Evolutionary conservation across 1,139 yeast genomes (phyloP).

Genomic region (Hemisphaericaspora xylanilytica): DNA sequence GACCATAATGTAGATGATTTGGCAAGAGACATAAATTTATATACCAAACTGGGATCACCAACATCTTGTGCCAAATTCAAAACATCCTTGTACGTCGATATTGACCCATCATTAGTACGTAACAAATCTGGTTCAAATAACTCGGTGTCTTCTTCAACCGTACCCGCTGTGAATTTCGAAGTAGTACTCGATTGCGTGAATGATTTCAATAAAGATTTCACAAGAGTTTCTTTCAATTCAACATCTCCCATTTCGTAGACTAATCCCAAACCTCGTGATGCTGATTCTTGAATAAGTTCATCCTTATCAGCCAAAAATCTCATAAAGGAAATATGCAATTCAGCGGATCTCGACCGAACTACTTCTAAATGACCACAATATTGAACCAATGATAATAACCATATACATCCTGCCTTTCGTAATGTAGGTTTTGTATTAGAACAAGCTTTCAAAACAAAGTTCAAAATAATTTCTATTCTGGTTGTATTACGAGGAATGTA

Average conservation of each 20-base stretch:
- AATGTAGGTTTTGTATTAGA: constrained; percentile 68
- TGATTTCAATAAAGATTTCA: constrained; percentile 70
- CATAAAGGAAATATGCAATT: constrained; percentile 73
- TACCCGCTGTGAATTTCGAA: constrained; percentile 56
- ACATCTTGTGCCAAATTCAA: constrained; percentile 86
- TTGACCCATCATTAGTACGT: constrained; percentile 79
- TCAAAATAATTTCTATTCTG: constrained; percentile 39
- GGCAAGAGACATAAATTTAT: constrained; percentile 91
- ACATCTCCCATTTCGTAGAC: constrained; percentile 75
- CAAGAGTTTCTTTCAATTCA: constrained; percentile 68
- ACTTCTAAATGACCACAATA: constrained; percentile 55
- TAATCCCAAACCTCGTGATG: constrained; percentile 82
- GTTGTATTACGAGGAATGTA: constrained; percentile 21
- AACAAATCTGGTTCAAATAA: constrained; percentile 80
- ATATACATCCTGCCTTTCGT: constrained; percentile 76
- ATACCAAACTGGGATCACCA: constrained; percentile 92
- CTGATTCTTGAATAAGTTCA: constrained; percentile 85
- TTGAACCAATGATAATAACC: constrained; percentile 80
- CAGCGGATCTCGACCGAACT: constrained; percentile 45
- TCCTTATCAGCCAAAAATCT: constrained; percentile 74
- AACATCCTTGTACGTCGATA: constrained; percentile 86
- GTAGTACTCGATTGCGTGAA: constrained; percentile 71
- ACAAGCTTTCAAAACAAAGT: constrained; percentile 51
- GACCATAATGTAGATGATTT: constrained; percentile 89
- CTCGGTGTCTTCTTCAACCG: constrained; percentile 76